Percentiles rank a stretch among this genome's conserved stretches.
phyloP scores from a whole-genome alignment of 2,329 filamentous ascomycete genomes.

The Paradendryphiella salina region DNA sequence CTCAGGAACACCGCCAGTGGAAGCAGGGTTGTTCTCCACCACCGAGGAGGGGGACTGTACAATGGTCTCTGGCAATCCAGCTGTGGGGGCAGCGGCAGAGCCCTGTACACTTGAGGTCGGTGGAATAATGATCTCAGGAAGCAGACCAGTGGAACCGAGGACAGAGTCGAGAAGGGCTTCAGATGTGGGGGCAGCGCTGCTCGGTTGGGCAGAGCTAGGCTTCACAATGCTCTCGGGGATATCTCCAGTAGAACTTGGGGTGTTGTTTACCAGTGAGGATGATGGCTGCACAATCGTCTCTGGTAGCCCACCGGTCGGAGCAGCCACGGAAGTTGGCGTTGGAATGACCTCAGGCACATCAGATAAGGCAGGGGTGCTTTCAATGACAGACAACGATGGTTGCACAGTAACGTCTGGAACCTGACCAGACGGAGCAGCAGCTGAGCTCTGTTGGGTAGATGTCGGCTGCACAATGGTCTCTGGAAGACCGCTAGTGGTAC shows the following conservation, averaged over 20 bases:
- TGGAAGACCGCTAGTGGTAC: slow-evolving; percentile 16
- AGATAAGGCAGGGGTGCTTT: background rate
- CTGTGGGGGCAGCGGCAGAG: background rate
- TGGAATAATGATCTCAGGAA: slow-evolving; percentile 15
- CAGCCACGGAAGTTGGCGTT: background rate
- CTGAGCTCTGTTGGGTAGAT: slow-evolving; percentile 1
- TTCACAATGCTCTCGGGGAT: slow-evolving; percentile 6
- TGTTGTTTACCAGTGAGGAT: background rate
- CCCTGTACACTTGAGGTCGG: slow-evolving; percentile 5
- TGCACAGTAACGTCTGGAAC: slow-evolving; percentile 5
- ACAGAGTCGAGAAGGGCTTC: slow-evolving; percentile 12
- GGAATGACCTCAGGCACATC: background rate
- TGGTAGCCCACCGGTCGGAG: slow-evolving; percentile 3
- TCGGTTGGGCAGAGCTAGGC: slow-evolving; percentile 5
- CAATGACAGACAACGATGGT: slow-evolving; percentile 9
- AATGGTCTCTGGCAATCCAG: slow-evolving; percentile 2
- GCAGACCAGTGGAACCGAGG: slow-evolving; percentile 27
- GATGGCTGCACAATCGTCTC: slow-evolving; percentile 6
- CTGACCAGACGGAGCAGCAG: background rate
- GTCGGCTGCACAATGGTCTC: slow-evolving; percentile 10
- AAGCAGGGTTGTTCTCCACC: background rate
- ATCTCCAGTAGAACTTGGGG: slow-evolving; percentile 1
- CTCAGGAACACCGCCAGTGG: slow-evolving; percentile 5
- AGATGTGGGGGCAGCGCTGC: slow-evolving; percentile 3
- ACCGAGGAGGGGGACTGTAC: slow-evolving; percentile 1